Base-by-base conservation (phyloP, 2,329 filamentous ascomycete species). In the Monilinia fructicola region DNA sequence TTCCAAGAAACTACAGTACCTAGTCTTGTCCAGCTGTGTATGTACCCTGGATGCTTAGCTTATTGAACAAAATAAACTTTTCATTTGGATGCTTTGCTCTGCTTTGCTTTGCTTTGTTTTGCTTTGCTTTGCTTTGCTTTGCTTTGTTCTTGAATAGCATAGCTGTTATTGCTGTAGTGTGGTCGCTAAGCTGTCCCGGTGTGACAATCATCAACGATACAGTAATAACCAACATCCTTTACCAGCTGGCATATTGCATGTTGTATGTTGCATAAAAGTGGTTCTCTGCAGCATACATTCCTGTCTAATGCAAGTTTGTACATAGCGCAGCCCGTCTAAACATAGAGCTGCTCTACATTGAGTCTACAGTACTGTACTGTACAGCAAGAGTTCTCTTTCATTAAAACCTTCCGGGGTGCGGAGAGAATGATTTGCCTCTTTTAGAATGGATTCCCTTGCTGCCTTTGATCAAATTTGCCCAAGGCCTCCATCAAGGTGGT, bases 321-420 rank as follows among this genome's bases (percentile, higher is more conserved):
- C 26, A 44, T 14, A 40, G 48, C 26, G 44, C 7, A 40, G 48
- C 40, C 11, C 10, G 46, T 66, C 65, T 67, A 67, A 50, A 67
- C 59, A 67, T 67, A 67, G 65, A 54, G 58, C n/a, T 6, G n/a
- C 28, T 60, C n/a, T n/a, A n/a, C n/a, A n/a, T n/a, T n/a, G n/a
- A n/a, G n/a, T n/a, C n/a, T n/a, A n/a, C n/a, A n/a, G n/a, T n/a
- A n/a, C n/a, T n/a, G n/a, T n/a, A n/a, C n/a, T n/a, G n/a, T n/a
- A n/a, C n/a, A n/a, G n/a, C n/a, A 35, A 35, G 3, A 35, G 31
- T 6, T 58, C 3, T 31, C n/a, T 44, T 31, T 42, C 4, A 58
- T 58, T 60, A 31, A 7, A 40, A 48, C 18, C 31, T 48, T 12
- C 42, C 21, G 31, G 31, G 28, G 62, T 6, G 54, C 62, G 26